A percentile compares a stretch with the other conserved stretches of the same genome.
Evolutionary conservation across 768 basidiomycete species (phyloP).

Genomic region (Agaricus bisporus): DNA sequence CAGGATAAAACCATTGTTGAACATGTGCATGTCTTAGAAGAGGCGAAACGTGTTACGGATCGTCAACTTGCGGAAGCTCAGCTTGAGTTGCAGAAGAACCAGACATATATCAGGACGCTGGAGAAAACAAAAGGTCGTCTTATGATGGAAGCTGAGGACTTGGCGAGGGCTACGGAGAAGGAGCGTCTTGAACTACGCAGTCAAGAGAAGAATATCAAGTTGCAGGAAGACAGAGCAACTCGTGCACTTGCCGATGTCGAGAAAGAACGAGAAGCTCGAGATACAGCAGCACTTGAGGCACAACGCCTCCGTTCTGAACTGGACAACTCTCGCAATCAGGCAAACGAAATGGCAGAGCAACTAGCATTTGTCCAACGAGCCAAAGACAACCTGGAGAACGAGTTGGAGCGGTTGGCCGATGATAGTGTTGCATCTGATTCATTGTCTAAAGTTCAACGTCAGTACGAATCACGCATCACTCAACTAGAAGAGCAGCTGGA

Average conservation of each 20-base stretch:
- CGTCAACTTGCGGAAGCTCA: constrained; percentile 82
- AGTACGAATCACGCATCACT: constrained; percentile 57
- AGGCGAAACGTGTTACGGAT: constrained; percentile 93
- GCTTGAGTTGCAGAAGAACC: constrained; percentile 67
- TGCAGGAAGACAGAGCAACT: constrained; percentile 54
- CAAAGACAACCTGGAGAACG: constrained; percentile 59
- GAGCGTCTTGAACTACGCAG: constrained; percentile 60
- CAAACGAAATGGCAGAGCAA: constrained; percentile 49
- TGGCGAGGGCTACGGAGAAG: constrained; percentile 64
- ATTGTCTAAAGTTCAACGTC: constrained; percentile 52
- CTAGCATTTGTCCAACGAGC: constrained; percentile 49
- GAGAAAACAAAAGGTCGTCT: constrained; percentile 76
- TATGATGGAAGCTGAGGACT: constrained; percentile 78
- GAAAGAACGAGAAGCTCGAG: constrained; percentile 59
- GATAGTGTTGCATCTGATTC: constrained; percentile 50
- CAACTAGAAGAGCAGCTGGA: constrained; percentile 58
- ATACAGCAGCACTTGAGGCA: constrained; percentile 57
- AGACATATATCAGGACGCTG: constrained; percentile 75
- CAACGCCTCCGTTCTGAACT: constrained; percentile 59
- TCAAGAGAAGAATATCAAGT: constrained; percentile 60
- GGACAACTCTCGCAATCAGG: constrained; percentile 46
- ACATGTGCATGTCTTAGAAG: constrained; percentile 93
- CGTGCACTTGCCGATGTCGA: constrained; percentile 57
- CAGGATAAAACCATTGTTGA: constrained; percentile 99
- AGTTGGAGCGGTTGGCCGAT: constrained; percentile 60